Evolutionary conservation across 495 filamentous ascomycete species (phyloP).

Genomic region (Thermochaetoides thermophila): DNA sequence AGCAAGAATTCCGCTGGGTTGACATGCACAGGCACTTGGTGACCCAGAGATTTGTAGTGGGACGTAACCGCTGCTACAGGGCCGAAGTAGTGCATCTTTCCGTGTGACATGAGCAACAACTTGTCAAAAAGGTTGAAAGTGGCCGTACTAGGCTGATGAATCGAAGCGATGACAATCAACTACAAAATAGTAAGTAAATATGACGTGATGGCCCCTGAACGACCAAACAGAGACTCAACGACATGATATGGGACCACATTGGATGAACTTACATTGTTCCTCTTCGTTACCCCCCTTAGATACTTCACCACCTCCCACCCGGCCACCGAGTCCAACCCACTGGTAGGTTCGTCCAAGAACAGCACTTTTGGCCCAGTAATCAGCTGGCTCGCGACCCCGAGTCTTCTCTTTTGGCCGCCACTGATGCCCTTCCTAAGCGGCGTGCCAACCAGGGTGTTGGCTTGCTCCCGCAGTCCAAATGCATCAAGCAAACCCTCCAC

Average conservation of each 20-base stretch:
- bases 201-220: constrained; percentile 29
- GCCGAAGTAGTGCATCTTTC: constrained; percentile 56
- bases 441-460: constrained; percentile 56
- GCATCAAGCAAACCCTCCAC: constrained; percentile 76
- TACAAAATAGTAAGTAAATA: constrained; percentile 18
- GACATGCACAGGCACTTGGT: constrained; percentile 45
- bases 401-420: constrained; percentile 64
- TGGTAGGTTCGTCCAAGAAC: constrained; percentile 73
- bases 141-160: constrained; percentile 67
- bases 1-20: constrained; percentile 71
- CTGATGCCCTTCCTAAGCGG: constrained; percentile 65
- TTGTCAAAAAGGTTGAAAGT: constrained; percentile 71
- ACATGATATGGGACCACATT: constrained; percentile 29
- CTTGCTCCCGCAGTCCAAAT: constrained; percentile 58
- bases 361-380: constrained; percentile 66
- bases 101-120: constrained; percentile 54
- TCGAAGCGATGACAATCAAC: constrained; percentile 57
- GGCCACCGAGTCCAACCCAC: constrained; percentile 63
- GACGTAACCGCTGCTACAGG: constrained; percentile 31
- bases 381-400: constrained; percentile 65
- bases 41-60: constrained; percentile 46
- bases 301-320: constrained; percentile 73
- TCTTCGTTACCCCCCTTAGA: constrained; percentile 50
- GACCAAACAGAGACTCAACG: background rate
- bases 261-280: constrained; percentile 47